Percentiles rank a stretch among this genome's conserved stretches.
These are phyloP conservation scores for Pleoardoris graminearum DNA, from an alignment of 2,329 filamentous ascomycete genomes.

Conservation along the genomic window DNA sequence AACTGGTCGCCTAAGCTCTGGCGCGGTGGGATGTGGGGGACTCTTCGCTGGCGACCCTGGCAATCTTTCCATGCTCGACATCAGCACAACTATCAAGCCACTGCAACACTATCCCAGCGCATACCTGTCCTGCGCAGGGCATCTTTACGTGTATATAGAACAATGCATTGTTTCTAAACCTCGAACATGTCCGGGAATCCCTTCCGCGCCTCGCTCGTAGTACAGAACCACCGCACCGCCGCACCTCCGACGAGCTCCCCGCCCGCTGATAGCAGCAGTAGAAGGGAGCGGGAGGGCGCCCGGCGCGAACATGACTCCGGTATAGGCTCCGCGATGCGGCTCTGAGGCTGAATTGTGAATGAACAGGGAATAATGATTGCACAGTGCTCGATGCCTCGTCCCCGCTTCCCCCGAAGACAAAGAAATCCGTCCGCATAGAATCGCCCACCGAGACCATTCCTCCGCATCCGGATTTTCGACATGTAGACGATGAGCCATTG, in stretches of 20 bases:
- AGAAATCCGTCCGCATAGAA: slow-evolving; percentile 63
- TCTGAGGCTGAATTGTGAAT: slow-evolving; percentile 22
- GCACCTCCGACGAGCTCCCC: slow-evolving; percentile 33
- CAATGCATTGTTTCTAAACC: slow-evolving; percentile 44
- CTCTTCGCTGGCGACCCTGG: slow-evolving; percentile 19
- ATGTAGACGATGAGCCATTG: slow-evolving; percentile 25
- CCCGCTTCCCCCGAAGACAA: slow-evolving; percentile 47
- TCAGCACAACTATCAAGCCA: slow-evolving; percentile 14
- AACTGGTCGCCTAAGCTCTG: slow-evolving; percentile 12
- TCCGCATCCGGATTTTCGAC: slow-evolving; percentile 37
- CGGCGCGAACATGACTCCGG: slow-evolving; percentile 31
- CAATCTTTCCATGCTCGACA: slow-evolving; percentile 10
- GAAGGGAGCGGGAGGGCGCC: slow-evolving; percentile 23
- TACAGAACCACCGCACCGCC: slow-evolving; percentile 25
- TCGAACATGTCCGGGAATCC: slow-evolving; percentile 47
- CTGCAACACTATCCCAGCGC: slow-evolving; percentile 9
- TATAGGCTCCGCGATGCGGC: slow-evolving; percentile 27
- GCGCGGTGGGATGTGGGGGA: slow-evolving; percentile 8
- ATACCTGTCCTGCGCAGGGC: slow-evolving; percentile 13
- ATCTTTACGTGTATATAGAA: slow-evolving; percentile 42
- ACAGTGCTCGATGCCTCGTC: slow-evolving; percentile 34
- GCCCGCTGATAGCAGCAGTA: slow-evolving; percentile 28
- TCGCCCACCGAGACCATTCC: slow-evolving; percentile 45
- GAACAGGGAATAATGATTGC: slow-evolving; percentile 40
- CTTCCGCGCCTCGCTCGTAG: slow-evolving; percentile 41